phyloP scores from a whole-genome alignment of 257 asterid species.

The Penstemon barbatus region DNA sequence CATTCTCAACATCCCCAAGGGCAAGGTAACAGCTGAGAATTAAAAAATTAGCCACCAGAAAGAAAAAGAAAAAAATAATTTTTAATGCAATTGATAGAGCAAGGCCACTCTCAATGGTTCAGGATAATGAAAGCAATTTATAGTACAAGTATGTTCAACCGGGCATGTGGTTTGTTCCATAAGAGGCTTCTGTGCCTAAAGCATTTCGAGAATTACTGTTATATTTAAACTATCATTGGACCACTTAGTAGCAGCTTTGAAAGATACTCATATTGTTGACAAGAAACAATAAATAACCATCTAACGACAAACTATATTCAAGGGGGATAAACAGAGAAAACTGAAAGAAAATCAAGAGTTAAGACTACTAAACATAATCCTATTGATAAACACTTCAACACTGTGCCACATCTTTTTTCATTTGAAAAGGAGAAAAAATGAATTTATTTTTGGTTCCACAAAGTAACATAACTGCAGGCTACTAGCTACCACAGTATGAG shows the following conservation, averaged over 20 bases:
- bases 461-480: constrained; percentile 11
- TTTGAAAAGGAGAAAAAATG: not conserved
- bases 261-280: constrained; percentile 18
- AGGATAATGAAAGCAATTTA: constrained; percentile 19
- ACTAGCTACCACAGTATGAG: not conserved
- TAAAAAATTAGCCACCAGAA: constrained; percentile 21
- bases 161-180: not conserved
- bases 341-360: constrained; percentile 4
- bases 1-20: constrained; percentile 83
- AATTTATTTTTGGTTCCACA: not conserved
- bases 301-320: constrained; percentile 5
- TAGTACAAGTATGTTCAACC: not conserved
- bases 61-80: constrained; percentile 8
- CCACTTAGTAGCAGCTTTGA: constrained; percentile 2
- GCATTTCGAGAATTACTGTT: constrained; percentile 3
- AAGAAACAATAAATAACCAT: constrained; percentile 5
- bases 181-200: constrained; percentile 10
- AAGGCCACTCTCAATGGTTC: constrained; percentile 20
- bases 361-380: constrained; percentile 4
- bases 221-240: constrained; percentile 14
- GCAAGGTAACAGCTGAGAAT: constrained; percentile 87
- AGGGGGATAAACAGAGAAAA: constrained; percentile 11
- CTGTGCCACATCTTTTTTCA: constrained; percentile 3
- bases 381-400: not conserved
- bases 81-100: not conserved